phyloP scores from a whole-genome alignment of 805 yeast species.

The Candida ortonii region DNA sequence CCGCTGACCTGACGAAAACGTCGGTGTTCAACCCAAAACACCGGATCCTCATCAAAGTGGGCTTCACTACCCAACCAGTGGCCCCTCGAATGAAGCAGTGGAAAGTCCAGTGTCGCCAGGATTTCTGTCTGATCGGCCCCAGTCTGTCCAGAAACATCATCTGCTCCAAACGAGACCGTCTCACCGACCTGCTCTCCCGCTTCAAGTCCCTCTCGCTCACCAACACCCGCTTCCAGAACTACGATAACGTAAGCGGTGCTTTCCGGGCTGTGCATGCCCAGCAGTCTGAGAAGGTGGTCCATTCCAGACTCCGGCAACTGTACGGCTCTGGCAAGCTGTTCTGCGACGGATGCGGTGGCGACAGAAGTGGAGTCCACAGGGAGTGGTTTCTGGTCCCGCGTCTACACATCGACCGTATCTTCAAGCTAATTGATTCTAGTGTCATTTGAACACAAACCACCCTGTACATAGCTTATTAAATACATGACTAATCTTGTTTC shows the following conservation, averaged over 20 bases:
- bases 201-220: conserved; percentile 11
- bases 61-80: conserved; percentile 50
- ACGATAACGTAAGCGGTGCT: conserved; percentile 33
- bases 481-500: conserved; percentile 22
- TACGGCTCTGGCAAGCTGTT: conserved; percentile 49
- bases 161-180: conserved; percentile 18
- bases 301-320: conserved; percentile 32
- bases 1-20: conserved; percentile 28
- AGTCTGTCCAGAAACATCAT: conserved; percentile 16
- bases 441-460: conserved; percentile 7
- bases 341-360: conserved; percentile 43
- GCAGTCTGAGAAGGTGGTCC: conserved; percentile 42
- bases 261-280: conserved; percentile 33
- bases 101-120: conserved; percentile 50
- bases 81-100: conserved; percentile 45
- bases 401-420: conserved; percentile 34
- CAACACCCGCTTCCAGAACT: conserved; percentile 16
- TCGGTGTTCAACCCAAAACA: conserved; percentile 36
- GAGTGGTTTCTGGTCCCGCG: conserved; percentile 61
- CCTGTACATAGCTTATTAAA: background rate
- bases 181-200: conserved; percentile 11
- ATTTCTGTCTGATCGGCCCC: conserved; percentile 40
- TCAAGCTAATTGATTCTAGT: conserved; percentile 32
- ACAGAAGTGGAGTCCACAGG: conserved; percentile 35
- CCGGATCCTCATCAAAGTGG: conserved; percentile 47